Evolutionary conservation across 805 yeast species (phyloP).

Genomic region (Sungouiozyma ichnusensis): DNA sequence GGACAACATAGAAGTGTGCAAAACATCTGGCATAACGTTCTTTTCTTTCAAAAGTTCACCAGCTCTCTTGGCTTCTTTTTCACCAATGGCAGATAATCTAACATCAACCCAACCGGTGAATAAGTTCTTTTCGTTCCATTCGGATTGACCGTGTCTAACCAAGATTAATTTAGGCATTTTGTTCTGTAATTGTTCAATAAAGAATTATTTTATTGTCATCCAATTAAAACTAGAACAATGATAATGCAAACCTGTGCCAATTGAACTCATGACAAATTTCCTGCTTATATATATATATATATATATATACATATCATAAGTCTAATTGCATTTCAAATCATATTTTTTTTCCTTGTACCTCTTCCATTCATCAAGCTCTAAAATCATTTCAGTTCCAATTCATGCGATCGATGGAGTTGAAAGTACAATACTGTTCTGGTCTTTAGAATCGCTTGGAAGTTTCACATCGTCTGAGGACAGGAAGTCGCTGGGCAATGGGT

Average conservation of each 20-base stretch:
- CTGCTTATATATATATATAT: neutral
- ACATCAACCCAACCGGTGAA: conserved; percentile 99
- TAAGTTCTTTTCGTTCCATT: conserved; percentile 95
- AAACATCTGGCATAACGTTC: conserved; percentile 72
- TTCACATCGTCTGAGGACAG: no score
- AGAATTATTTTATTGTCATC: neutral
- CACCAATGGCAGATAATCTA: conserved; percentile 71
- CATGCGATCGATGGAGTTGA: neutral
- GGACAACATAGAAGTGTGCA: conserved; percentile 82
- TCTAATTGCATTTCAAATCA: neutral
- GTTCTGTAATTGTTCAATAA: neutral
- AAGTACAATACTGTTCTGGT: no score
- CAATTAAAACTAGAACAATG: no score
- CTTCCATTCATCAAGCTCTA: no score
- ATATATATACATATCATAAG: neutral
- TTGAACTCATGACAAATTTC: no score
- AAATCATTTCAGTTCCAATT: neutral
- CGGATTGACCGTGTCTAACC: conserved; percentile 99
- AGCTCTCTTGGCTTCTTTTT: conserved; percentile 84
- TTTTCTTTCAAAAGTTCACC: conserved; percentile 86
- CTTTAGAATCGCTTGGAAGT: no score
- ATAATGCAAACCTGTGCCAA: no score
- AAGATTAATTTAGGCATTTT: conserved; percentile 62
- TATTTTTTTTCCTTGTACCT: no score
- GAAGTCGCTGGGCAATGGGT: neutral